Evolutionary conservation across 495 filamentous ascomycete species (phyloP), one percentile per base, ranked within the genome.

Genomic region (Cercophora scortea): DNA sequence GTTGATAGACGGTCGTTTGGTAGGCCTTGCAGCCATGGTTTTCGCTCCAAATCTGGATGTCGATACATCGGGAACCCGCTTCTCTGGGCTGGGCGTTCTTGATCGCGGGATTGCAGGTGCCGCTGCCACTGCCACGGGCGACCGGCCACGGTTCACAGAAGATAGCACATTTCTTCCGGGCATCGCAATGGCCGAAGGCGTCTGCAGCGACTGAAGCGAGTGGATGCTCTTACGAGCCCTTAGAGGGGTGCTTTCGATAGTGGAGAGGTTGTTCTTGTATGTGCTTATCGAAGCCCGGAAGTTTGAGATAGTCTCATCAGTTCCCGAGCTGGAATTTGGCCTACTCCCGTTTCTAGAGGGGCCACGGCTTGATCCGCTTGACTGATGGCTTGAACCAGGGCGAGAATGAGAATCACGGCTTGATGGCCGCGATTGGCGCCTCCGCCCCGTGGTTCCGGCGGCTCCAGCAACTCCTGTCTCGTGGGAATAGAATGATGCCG

Each of bases 1-100:
- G 47, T 68, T 76, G 3, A 83, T 58, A 8, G 82, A 79, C 13
- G 80, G 77, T 13, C 81, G 75, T 38, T 80, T 60, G 45, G 79
- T 79, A 1, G 78, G 63, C 2, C 74, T 62, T 4, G 74, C 60
- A 11, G 70, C 67, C 55, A 79, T 49, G 1, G 73, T 77, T 57
- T 79, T 84, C 35, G 74, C 73, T 18, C 70, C 76, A 44, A 68
- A 65, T 45, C 71, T 71, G 34, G 72, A 56, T 18, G 57, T 49
- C 12, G 69, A 47, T 25, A 58, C 55, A 33, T 57, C 62, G 6
- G 52, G 18, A 3, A 45, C 52, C 25, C 49, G 46, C 49, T 73
- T 79, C 36, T 67, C 69, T 4, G 74, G 70, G 58, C 67, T 79
- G 8, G 75, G 69, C 6, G 72, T 76, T 15, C 65, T 64, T 13